phyloP scores from a whole-genome alignment of 1,284 basidiomycete genomes.

The Lignosus rhinocerotis region DNA sequence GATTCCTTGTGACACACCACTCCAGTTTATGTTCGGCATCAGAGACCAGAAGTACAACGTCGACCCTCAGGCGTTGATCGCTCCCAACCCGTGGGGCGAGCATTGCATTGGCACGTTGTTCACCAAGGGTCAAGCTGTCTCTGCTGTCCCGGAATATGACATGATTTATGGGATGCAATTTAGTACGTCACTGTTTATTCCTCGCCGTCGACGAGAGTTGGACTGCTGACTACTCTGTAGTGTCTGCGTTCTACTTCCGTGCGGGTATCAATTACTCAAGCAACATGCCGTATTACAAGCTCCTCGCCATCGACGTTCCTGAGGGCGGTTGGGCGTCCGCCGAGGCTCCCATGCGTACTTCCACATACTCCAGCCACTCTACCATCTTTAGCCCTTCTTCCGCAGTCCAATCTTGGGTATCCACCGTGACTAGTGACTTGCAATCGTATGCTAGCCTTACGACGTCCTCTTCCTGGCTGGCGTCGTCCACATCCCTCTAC shows the following conservation, averaged over 20 bases:
- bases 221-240: not conserved
- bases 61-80: constrained; percentile 12
- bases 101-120: constrained; percentile 20
- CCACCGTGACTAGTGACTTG: not conserved
- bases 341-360: not conserved
- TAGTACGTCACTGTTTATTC: constrained; percentile 7
- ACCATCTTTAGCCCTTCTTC: not conserved
- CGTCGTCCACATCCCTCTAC: not conserved
- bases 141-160: constrained; percentile 11
- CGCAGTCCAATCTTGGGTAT: not conserved
- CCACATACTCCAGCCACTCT: not conserved
- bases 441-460: too few species aligned
- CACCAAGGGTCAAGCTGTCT: constrained; percentile 14
- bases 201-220: not conserved
- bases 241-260: constrained; percentile 20
- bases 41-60: constrained; percentile 13
- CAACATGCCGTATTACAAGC: constrained; percentile 19
- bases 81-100: constrained; percentile 20
- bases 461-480: not conserved
- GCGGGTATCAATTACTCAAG: constrained; percentile 11
- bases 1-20: constrained; percentile 12
- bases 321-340: not conserved
- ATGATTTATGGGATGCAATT: constrained; percentile 18
- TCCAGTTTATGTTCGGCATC: constrained; percentile 17
- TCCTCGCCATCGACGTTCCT: constrained; percentile 12